Evolutionary conservation across 2,329 filamentous ascomycete genomes (phyloP), one percentile per base, ranked within the genome.

Genomic region (Talaromyces sp.): DNA sequence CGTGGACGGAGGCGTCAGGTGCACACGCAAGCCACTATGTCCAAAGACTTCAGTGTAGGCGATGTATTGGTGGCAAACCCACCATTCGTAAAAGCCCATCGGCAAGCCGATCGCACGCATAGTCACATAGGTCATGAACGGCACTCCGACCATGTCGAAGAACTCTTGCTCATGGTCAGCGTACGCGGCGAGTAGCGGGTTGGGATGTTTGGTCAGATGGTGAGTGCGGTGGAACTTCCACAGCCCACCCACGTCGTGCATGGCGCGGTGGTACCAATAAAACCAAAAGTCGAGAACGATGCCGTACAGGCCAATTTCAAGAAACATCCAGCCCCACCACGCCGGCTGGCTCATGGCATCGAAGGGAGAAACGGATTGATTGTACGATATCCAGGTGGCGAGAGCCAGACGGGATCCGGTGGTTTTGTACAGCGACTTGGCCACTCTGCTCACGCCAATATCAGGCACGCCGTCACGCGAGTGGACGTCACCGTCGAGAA

Each of bases 41-140:
- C 55, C 59, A 26, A 54, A 57, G 2, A 61, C 59, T 32, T 61
- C 59, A 9, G 59, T 61, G 31, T 54, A 61, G 12, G 76, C 68
- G 31, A 80, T 68, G 56, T 78, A 80, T 57, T 76, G 69, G 56
- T 79, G 74, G 64, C 77, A 80, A 19, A 80, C 63, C 77, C 77
- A 80, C 76, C 74, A 78, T 48, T 79, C 77, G 54, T 79, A 79
- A 63, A 80, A 80, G 1, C 75, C 76, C 73, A 80, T 75, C 0
- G 76, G 77, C 3, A 79, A 54, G 0, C 76, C 75, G 35, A 75
- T 69, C 0, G 66, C 7, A 58, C 70, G 74, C 38, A 79, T 59
- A 0, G 68, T 74, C 46, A 67, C 67, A 62, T 72, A 79, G 1
- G 77, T 71, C 56, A 77, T 62, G 21, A 78, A 61, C 0, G 77